phyloP scores from a whole-genome alignment of 2,329 filamentous ascomycete species.

The Drechmeria coniospora region DNA sequence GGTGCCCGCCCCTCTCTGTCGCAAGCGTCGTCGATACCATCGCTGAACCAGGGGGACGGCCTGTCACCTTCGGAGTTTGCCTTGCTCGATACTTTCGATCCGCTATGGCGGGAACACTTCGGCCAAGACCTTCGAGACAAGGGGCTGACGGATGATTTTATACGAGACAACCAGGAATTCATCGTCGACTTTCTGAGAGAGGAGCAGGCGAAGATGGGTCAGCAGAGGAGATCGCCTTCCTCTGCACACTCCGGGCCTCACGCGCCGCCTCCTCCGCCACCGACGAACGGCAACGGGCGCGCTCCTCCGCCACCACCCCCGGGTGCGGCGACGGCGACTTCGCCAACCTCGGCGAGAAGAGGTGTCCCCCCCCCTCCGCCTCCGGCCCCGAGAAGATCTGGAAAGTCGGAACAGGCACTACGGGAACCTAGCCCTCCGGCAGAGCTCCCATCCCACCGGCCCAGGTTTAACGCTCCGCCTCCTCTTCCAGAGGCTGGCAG shows the following conservation, averaged over 20 bases:
- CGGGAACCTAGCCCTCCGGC: constrained; percentile 56
- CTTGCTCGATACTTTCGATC: constrained; percentile 47
- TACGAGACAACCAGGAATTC: constrained; percentile 53
- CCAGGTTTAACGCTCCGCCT: constrained; percentile 70
- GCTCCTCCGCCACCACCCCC: constrained; percentile 15
- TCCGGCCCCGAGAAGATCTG: constrained; percentile 41
- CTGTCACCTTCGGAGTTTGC: constrained; percentile 40
- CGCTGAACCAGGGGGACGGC: constrained; percentile 30
- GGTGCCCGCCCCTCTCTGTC: constrained; percentile 19
- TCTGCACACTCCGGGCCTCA: constrained; percentile 8
- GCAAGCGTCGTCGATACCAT: constrained; percentile 24
- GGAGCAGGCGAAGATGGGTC: constrained; percentile 28
- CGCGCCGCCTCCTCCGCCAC: constrained; percentile 11
- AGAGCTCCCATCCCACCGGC: constrained; percentile 45
- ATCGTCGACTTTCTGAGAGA: constrained; percentile 49
- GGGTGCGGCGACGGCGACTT: constrained; percentile 1
- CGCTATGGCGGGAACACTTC: constrained; percentile 49
- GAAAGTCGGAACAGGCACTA: constrained; percentile 43
- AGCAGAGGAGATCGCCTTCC: constrained; percentile 8
- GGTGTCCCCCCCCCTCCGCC: constrained; percentile 16
- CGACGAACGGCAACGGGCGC: constrained; percentile 20
- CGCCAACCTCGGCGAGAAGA: constrained; percentile 5
- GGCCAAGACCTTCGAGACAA: constrained; percentile 47
- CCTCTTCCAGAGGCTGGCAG: constrained; percentile 83
- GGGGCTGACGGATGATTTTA: constrained; percentile 50